Evolutionary conservation across 1,284 basidiomycete species (phyloP).

Genomic region (Amylostereum areolatum): DNA sequence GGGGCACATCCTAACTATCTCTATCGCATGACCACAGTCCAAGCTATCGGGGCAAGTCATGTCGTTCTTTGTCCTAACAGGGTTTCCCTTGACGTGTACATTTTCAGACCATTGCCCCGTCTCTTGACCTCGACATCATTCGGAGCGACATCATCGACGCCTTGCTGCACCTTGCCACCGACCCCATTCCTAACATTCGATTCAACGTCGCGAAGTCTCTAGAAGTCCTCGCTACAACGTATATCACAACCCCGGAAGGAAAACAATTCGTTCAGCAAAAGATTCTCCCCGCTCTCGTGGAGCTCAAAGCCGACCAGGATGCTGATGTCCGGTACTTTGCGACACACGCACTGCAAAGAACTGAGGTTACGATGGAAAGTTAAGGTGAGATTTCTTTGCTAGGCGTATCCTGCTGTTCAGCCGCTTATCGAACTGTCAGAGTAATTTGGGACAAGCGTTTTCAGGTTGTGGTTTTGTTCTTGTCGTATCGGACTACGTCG

Average conservation of each 20-base stretch:
- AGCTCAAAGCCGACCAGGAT: constrained; percentile 86
- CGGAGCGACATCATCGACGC: constrained; percentile 83
- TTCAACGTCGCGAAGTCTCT: constrained; percentile 98
- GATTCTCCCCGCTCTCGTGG: constrained; percentile 81
- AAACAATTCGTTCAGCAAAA: constrained; percentile 67
- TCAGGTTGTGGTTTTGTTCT: no score
- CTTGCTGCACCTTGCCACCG: constrained; percentile 78
- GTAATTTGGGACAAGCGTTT: no score
- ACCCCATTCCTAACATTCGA: constrained; percentile 98
- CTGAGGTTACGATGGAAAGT: no score
- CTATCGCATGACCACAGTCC: constrained; percentile 98
- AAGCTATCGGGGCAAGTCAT: constrained; percentile 86
- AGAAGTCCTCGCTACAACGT: constrained; percentile 78
- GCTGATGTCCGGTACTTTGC: constrained; percentile 94
- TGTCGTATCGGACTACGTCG: no score
- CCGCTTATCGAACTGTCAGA: no score
- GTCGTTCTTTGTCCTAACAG: constrained; percentile 1
- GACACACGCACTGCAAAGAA: constrained; percentile 52
- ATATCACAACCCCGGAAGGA: constrained; percentile 66
- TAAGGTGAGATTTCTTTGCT: neutral
- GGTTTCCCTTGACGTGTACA: constrained; percentile 9
- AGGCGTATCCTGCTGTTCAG: no score
- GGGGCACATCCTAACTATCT: constrained; percentile 96
- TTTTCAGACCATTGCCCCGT: constrained; percentile 86
- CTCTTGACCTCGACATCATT: constrained; percentile 85